Evolutionary conservation across 2,329 filamentous ascomycete species (phyloP), one percentile per base, ranked within the genome.

Genomic region (Aspergillus puulaauensis): DNA sequence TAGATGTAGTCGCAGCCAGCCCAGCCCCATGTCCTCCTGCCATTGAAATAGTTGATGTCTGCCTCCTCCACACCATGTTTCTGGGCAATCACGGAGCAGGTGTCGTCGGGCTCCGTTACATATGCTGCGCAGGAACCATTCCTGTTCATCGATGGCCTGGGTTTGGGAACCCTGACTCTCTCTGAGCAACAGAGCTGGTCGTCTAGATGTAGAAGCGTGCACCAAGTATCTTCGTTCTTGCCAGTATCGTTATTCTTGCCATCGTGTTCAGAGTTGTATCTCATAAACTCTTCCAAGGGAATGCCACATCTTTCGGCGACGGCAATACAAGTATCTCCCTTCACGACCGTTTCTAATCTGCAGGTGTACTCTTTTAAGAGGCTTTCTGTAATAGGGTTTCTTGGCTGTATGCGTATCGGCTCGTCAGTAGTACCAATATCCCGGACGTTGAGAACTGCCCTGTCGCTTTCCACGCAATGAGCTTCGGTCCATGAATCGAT

Each of bases 1-100:
- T 62, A 62, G 14, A 81, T 60, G 14, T 66, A 51, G 3, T 65
- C 56, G 60, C 79, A 81, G 21, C 75, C 76, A 12, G 49, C 65
- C 76, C 76, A 80, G 14, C 73, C 77, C 79, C 79, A 81, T 6
- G 79, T 81, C 2, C 73, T 66, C n/a, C 68, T 73, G 61, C 80
- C 46, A n/a, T 58, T 58, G 31, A 54, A 58, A 17, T 40, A 51
- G 11, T 21, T 45, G 24, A 58, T 51, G 9, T 58, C 27, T 1
- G 15, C 8, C 17, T 46, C 45, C 2, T 54, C 23, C n/a, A 58
- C 15, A 2, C 9, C 60, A 57, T 78, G 51, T 0, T 56, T 51
- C 1, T 59, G 62, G 1, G 61, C 64, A 31, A 66, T 68, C 48
- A n/a, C 69, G 45, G 41, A 68, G 72, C 33, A 62, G 4, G 11